Base-by-base conservation (phyloP, 805 yeast genomes). In the Sungouiella thailandica region DNA sequence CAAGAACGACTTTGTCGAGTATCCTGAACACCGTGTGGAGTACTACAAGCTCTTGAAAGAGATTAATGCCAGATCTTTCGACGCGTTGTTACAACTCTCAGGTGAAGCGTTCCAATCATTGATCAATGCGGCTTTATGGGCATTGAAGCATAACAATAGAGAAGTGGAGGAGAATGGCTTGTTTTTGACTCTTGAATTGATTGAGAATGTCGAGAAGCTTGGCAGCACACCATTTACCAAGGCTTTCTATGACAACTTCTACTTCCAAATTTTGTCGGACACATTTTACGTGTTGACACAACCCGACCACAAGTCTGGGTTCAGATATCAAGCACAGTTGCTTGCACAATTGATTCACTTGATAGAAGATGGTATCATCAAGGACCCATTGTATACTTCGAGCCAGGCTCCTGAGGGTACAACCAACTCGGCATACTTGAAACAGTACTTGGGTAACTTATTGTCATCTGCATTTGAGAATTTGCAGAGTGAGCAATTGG, bases 221-320 rank as follows among this genome's bases (percentile, higher is more conserved):
- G 87, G 87, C 4, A 70, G 72, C 43, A 70, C 74, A 18, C 78
- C 80, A 30, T 85, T 90, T 52, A 80, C 95, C 4, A 76, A 80
- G 49, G 89, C 85, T 16, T 93, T 93, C 55, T 93, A 85, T 68
- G 80, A 82, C 56, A 87, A 80, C 55, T 93, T 83, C 57, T 89
- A 83, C 58, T 83, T 87, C 71, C 82, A 86, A 32, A 87, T 93
- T 38, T 73, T 93, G 41, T 79, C 93, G 38, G 99, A 93, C 58
- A 83, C 95, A 1, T 93, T 93, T 57, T 84, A 76, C 51, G 97
- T 93, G 20, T 72, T 93, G 37, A 93, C 98, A 3, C 97, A 93
- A 58, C 81, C 96, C 7, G 99, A 93, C 60, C 99, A 93, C 62
- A 90, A 93, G 65, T 86, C 97, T 17, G 97, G 97, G 2, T 93